Evolutionary conservation across 441 rosid species (phyloP), one percentile per base, ranked within the genome.

Genomic region (Euphorbia schlechtendalii): DNA sequence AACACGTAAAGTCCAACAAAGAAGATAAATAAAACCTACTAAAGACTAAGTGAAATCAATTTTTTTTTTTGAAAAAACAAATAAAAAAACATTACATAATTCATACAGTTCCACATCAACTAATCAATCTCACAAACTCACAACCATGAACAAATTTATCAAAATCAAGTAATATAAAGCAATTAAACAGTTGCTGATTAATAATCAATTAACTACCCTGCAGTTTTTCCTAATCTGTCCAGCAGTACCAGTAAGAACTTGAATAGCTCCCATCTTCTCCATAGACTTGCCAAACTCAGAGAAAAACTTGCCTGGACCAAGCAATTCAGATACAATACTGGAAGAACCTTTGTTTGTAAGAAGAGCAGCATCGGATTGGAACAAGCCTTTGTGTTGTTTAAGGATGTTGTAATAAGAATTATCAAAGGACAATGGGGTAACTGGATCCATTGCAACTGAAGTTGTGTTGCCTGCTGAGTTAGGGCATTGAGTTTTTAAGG

Each of bases 151-250:
- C 3, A n/a, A 3, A 40, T 40, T 2, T 1, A 40, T 1, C 7
- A 40, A 10, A 5, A 43, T 43, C 2, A 10, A 43, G n/a, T n/a
- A n/a, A n/a, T n/a, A n/a, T n/a, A n/a, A n/a, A n/a, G n/a, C n/a
- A n/a, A n/a, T 43, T 43, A 43, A 40, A 1, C 7, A 10, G 14
- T 43, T 3, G 49, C 4, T 4, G 3, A 13, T 51, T n/a, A n/a
- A n/a, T n/a, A 18, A 18, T 51, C 21, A 73, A 62, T 82, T 80
- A 25, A 77, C 59, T 48, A 54, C 74, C 12, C 14, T 66, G 43
- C 93, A 85, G 5, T 76, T 79, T 52, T 41, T 78, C 59, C 96
- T 80, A 25, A 86, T 82, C 74, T 89, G 83, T 74, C 83, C 79
- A 14, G 70, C 63, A 24, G 36, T 71, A 20, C 84, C 82, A 0